Evolutionary conservation across 139 green algal genomes (phyloP).

Genomic region (Picocystis salinarum): DNA sequence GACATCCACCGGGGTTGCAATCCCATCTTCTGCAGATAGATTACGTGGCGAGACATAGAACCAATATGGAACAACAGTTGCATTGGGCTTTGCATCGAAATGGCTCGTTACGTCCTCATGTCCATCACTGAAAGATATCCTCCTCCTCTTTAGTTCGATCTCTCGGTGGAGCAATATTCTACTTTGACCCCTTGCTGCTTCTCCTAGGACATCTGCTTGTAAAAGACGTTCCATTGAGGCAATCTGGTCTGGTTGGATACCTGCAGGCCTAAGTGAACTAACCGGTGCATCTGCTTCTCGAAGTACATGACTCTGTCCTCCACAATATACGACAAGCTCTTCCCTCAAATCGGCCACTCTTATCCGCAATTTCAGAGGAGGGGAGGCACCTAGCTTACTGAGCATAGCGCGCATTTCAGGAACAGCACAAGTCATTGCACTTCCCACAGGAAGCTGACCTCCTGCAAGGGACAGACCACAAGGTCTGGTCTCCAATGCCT

Average conservation of each 20-base stretch:
- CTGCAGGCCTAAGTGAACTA: constrained; percentile 60
- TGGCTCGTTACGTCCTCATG: background rate
- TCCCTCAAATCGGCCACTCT: constrained; percentile 71
- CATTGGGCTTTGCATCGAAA: constrained; percentile 7
- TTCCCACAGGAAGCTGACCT: too few relatives aligned
- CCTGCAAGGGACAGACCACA: too few relatives aligned
- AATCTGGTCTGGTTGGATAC: constrained; percentile 47
- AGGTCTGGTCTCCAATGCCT: too few relatives aligned
- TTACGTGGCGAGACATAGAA: too few relatives aligned
- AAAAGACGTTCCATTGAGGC: constrained; percentile 28
- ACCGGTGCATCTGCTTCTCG: constrained; percentile 71
- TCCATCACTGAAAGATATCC: too few relatives aligned
- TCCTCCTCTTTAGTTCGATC: constrained; percentile 4
- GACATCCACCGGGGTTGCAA: constrained; percentile 25
- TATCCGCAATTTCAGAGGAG: too few relatives aligned
- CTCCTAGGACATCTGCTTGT: constrained; percentile 19
- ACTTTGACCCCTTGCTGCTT: constrained; percentile 37
- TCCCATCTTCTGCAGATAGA: too few relatives aligned
- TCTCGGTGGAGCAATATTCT: constrained; percentile 56
- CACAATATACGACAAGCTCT: constrained; percentile 72
- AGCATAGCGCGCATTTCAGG: too few relatives aligned
- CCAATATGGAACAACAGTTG: background rate
- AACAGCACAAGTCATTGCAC: too few relatives aligned
- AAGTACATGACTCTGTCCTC: constrained; percentile 49
- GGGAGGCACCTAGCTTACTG: too few relatives aligned